These are phyloP conservation scores for Talaromyces sp. DNA, from an alignment of 2,329 filamentous ascomycete species.

Conservation along the genomic window DNA sequence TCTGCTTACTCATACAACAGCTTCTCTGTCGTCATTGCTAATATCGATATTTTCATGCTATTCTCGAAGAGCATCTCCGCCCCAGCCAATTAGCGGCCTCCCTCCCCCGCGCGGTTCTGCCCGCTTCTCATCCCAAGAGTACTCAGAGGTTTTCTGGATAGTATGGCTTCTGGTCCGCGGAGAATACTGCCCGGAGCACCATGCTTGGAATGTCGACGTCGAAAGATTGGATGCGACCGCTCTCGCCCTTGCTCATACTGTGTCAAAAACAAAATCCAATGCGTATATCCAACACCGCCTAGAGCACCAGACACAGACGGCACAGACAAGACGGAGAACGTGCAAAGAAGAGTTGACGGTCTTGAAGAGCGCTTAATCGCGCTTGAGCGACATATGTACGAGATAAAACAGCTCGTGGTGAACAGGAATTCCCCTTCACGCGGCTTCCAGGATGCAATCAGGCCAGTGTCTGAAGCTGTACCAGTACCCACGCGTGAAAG, in stretches of 20 bases:
- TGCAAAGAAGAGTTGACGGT: neutral
- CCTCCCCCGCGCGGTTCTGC: neutral
- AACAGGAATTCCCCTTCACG: neutral
- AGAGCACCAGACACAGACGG: neutral
- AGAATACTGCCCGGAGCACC: constrained; percentile 19
- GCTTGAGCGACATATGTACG: constrained; percentile 3
- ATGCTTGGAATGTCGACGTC: constrained; percentile 26
- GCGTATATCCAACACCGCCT: constrained; percentile 26
- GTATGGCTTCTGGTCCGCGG: neutral
- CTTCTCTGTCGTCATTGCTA: neutral
- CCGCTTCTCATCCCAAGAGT: neutral
- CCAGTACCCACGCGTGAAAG: neutral
- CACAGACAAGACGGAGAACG: neutral
- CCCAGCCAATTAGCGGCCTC: constrained; percentile 14
- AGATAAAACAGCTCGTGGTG: neutral
- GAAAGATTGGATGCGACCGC: constrained; percentile 28
- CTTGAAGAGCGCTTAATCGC: neutral
- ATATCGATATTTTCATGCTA: neutral
- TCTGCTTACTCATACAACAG: neutral
- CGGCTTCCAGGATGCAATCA: neutral
- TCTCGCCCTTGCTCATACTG: constrained; percentile 26
- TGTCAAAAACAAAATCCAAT: constrained; percentile 34
- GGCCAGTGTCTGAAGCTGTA: constrained; percentile 6
- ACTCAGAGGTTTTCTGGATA: neutral
- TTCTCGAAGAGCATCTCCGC: constrained; percentile 12